Base-by-base conservation (phyloP, 768 basidiomycete genomes). In the Amanita pallidorosea region DNA sequence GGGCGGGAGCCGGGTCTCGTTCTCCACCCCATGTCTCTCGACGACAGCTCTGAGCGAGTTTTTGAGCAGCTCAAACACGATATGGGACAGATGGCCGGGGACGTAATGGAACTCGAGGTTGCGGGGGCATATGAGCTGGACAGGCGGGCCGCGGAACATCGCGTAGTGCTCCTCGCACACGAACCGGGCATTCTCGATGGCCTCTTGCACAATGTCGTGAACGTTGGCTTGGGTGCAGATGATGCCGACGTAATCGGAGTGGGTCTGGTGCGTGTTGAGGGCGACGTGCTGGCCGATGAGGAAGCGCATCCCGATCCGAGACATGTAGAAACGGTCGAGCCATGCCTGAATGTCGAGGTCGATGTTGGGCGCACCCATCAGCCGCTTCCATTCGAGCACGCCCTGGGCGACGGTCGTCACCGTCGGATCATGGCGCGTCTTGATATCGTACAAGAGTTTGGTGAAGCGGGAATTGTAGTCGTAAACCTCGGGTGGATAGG, bases 1-100 rank as follows among this genome's bases (percentile, higher is more conserved):
- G 0, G 91, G 85, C 9, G 92, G 92, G 68, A 83, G 87, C n/a
- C 60, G 57, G 51, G 82, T 80, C 61, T 90, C 90, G 53, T 80
- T 73, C 47, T 91, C 85, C 1, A 80, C 79, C 0, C 95, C 95
- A 64, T 80, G 88, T 2, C 88, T 80, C 66, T 98, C 96, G 15
- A 99, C 95, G 49, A 95, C 88, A 1, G 96, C 96, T 37, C 96
- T 85, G 8, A 99, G 75, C 15, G 94, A 97, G 73, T 99, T 99
- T 65, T 99, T 99, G 52, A 98, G 76, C 9, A 99, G 77, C 61
- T 99, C 96, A 66, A 99, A 99, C 57, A 85, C 79, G 67, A 99
- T 97, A 65, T 99, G 96, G 1, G 88, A 91, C 54, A 99, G 71
- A 62, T 99, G 96, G 3, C 91, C 93, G 0, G 96, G 96, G 41